phyloP scores from a whole-genome alignment of 2,329 filamentous ascomycete genomes.

The Aspergillus bombycis region DNA sequence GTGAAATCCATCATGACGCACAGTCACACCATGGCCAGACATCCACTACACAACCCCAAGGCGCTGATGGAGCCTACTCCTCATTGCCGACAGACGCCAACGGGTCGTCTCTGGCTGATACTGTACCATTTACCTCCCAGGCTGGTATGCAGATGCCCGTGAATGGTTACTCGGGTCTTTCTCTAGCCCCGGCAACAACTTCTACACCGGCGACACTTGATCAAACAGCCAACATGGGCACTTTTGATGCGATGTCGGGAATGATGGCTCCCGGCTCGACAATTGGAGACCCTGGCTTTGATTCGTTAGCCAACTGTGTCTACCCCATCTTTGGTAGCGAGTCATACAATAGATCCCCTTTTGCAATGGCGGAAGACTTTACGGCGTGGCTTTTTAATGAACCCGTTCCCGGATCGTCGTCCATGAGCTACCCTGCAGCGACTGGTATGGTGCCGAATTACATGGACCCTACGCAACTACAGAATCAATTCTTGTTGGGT shows the following conservation, averaged over 20 bases:
- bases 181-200: slow-evolving; percentile 21
- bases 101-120: slow-evolving; percentile 20
- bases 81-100: slow-evolving; percentile 22
- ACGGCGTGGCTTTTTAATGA: slow-evolving; percentile 82
- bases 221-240: slow-evolving; percentile 29
- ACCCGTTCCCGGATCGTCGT: slow-evolving; percentile 57
- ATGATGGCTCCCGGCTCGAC: slow-evolving; percentile 29
- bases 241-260: slow-evolving; percentile 28
- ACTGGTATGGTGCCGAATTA: slow-evolving; percentile 46
- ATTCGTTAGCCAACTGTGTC: slow-evolving; percentile 47
- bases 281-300: slow-evolving; percentile 34
- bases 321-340: slow-evolving; percentile 88
- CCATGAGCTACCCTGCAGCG: slow-evolving; percentile 50
- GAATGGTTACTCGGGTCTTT: slow-evolving; percentile 24
- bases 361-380: slow-evolving; percentile 85
- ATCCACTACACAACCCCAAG: slow-evolving; percentile 19
- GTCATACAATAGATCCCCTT: slow-evolving; percentile 81
- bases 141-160: slow-evolving; percentile 21
- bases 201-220: slow-evolving; percentile 30
- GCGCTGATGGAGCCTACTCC: slow-evolving; percentile 17
- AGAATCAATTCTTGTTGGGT: slow-evolving; percentile 55
- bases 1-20: slow-evolving; percentile 19
- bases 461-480: slow-evolving; percentile 48
- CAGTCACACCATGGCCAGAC: slow-evolving; percentile 16
- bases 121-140: slow-evolving; percentile 22